phyloP scores from a whole-genome alignment of 495 filamentous ascomycete genomes.

The Lophiostoma macrostomum region DNA sequence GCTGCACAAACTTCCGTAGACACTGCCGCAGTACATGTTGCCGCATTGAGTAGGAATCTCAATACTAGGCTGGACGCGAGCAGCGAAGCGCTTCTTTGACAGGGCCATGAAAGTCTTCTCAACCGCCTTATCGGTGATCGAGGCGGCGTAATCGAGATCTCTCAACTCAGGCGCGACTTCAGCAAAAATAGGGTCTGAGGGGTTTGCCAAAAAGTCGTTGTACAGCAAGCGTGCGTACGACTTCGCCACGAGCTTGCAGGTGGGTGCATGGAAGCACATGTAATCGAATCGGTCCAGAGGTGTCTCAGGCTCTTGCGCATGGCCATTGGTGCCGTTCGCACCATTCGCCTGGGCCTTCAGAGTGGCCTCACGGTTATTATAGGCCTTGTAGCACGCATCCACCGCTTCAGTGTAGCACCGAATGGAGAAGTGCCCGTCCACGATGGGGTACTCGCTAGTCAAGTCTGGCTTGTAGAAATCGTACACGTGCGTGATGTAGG shows the following conservation, averaged over 20 bases:
- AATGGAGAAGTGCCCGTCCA: constrained; percentile 94
- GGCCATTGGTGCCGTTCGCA: constrained; percentile 41
- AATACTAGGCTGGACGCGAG: constrained; percentile 80
- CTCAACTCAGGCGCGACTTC: constrained; percentile 83
- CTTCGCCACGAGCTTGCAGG: constrained; percentile 96
- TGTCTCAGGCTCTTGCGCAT: constrained; percentile 52
- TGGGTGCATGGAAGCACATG: constrained; percentile 92
- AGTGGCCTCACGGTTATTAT: constrained; percentile 75
- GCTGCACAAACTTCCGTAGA: constrained; percentile 80
- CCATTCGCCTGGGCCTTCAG: constrained; percentile 62
- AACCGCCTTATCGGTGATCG: constrained; percentile 85
- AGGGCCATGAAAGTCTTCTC: constrained; percentile 97
- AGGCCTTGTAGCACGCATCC: constrained; percentile 93
- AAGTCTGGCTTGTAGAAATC: constrained; percentile 99
- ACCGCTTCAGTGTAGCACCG: constrained; percentile 95
- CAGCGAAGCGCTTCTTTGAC: constrained; percentile 91
- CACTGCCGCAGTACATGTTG: constrained; percentile 98
- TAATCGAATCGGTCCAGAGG: constrained; percentile 92
- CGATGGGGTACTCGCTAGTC: constrained; percentile 94
- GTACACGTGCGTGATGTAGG: constrained; percentile 92
- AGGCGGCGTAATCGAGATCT: constrained; percentile 79
- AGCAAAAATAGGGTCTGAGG: constrained; percentile 71
- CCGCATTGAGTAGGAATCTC: constrained; percentile 91
- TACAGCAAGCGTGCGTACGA: constrained; percentile 93
- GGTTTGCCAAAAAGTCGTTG: constrained; percentile 87